These are phyloP conservation scores for Cercospora sp. DNA, from an alignment of 2,329 filamentous ascomycete genomes.

Conservation along the genomic window DNA sequence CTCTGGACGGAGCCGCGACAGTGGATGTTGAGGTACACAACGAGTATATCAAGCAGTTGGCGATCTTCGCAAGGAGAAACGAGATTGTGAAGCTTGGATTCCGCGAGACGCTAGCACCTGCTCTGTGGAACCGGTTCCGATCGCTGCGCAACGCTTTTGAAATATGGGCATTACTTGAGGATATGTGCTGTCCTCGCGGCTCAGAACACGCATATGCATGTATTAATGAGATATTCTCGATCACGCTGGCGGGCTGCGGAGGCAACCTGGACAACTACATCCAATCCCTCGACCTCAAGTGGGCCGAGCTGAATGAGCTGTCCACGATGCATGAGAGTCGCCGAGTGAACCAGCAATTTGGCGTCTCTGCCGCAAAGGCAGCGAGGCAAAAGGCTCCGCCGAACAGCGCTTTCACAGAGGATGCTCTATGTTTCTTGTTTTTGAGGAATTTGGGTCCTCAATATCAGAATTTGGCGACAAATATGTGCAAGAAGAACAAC, in stretches of 20 bases:
- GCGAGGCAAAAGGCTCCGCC: conserved; percentile 19
- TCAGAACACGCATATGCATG: conserved; percentile 32
- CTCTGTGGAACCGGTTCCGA: conserved; percentile 32
- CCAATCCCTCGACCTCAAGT: conserved; percentile 31
- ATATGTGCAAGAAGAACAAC: conserved; percentile 35
- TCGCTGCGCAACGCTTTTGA: conserved; percentile 28
- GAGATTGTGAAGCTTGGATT: conserved; percentile 31
- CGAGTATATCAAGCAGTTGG: conserved; percentile 38
- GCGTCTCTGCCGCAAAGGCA: conserved; percentile 15
- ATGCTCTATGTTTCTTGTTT: conserved; percentile 36
- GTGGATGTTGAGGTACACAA: conserved; percentile 36
- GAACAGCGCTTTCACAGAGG: conserved; percentile 30
- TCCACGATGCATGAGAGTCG: conserved; percentile 24
- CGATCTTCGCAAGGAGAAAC: conserved; percentile 38
- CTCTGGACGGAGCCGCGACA: conserved; percentile 13
- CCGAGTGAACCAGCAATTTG: conserved; percentile 16
- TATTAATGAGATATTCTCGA: conserved; percentile 30
- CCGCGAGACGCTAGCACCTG: conserved; percentile 28
- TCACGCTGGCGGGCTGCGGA: conserved; percentile 30
- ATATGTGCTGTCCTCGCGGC: conserved; percentile 35
- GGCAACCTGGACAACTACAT: conserved; percentile 33
- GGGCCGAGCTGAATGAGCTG: conserved; percentile 31
- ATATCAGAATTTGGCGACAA: conserved; percentile 29
- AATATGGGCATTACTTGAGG: conserved; percentile 34
- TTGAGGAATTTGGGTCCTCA: conserved; percentile 32